Base-by-base conservation (phyloP, 2,329 filamentous ascomycete genomes). In the Trichophyton benhamiae region DNA sequence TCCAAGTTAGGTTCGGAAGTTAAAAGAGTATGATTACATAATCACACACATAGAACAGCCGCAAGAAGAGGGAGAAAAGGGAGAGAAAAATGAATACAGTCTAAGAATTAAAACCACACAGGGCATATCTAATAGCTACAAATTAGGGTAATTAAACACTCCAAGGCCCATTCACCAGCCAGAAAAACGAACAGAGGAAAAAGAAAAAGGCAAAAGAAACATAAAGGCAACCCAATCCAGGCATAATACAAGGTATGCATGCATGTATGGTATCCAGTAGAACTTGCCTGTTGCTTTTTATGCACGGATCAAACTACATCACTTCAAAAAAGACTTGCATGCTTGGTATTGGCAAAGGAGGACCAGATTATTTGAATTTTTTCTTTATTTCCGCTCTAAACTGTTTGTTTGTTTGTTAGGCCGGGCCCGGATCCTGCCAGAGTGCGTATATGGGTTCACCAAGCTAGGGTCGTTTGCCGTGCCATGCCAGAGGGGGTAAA, bases 341-440 rank as follows among this genome's bases (percentile, higher is more conserved):
- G 33, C 9, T 53, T 52, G 22, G 25, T 25, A 15, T 7, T 48
- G 33, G 33, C 33, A 38, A 38, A 30, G 27, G 27, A 30, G 27
- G 33, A 38, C 33, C 33, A 38, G 33, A 38, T 30, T 53, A 17
- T 53, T 53, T 20, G 22, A 53, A 53, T 53, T 27, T 53, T 53
- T 53, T 53, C 11, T 53, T 53, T 33, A 53, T 53, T 44, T 53
- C 49, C 49, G 49, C 49, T 53, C 49, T 53, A 53, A 53, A 33
- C 27, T 27, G 22, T 27, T 53, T 53, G 49, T 20, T 20, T 48
- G 44, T 48, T 44, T 48, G 44, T 38, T 38, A 38, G 33, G 33
- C 33, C 33, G 33, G 33, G 33, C 8, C 33, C 33, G 33, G 33
- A 38, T 13, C 33, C 27, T 30, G 42, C 42, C 6, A 48, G 17